A percentile compares a stretch with the other conserved stretches of the same genome.
Conservation (phyloP, 768 basidiomycete genomes). For the Podaxis sp. region DNA sequence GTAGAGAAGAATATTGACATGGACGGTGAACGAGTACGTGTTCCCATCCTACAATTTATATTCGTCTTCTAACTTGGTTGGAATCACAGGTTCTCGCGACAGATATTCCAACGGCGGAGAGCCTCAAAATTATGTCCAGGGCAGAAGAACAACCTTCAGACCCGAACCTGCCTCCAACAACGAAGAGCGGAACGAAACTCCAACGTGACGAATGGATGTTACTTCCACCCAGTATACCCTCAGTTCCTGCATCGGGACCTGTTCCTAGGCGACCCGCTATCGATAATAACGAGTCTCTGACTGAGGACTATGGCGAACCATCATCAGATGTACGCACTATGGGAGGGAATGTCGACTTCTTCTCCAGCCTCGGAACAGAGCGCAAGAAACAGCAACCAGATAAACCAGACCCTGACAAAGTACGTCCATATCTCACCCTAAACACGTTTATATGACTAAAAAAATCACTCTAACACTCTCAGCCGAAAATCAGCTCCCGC, state of each 20-base stretch:
- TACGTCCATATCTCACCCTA: constrained; percentile 25
- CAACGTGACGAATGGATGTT: constrained; percentile 93
- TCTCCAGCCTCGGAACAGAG: constrained; percentile 82
- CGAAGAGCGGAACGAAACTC: constrained; percentile 46
- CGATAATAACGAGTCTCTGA: constrained; percentile 48
- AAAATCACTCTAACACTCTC: constrained; percentile 17
- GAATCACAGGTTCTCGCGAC: constrained; percentile 53
- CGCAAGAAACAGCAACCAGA: constrained; percentile 63
- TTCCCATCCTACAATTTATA: neutral
- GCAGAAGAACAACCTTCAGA: constrained; percentile 45
- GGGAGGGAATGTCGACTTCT: constrained; percentile 78
- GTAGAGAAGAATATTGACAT: constrained; percentile 83
- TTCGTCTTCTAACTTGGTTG: constrained; percentile 5
- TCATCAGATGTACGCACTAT: constrained; percentile 43
- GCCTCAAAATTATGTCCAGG: constrained; percentile 65
- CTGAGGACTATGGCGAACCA: constrained; percentile 64
- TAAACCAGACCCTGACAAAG: constrained; percentile 71
- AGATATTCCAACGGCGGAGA: constrained; percentile 75
- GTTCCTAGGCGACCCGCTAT: constrained; percentile 22
- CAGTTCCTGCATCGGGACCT: constrained; percentile 21
- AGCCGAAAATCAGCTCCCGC: constrained; percentile 60
- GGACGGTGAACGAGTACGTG: constrained; percentile 70
- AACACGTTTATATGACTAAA: neutral
- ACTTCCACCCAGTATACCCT: constrained; percentile 33
- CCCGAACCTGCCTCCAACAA: constrained; percentile 45